A percentile compares a stretch with the other conserved stretches of the same genome.
phyloP scores from a whole-genome alignment of 495 filamentous ascomycete genomes.

The Hypomontagnella submonticulosa region DNA sequence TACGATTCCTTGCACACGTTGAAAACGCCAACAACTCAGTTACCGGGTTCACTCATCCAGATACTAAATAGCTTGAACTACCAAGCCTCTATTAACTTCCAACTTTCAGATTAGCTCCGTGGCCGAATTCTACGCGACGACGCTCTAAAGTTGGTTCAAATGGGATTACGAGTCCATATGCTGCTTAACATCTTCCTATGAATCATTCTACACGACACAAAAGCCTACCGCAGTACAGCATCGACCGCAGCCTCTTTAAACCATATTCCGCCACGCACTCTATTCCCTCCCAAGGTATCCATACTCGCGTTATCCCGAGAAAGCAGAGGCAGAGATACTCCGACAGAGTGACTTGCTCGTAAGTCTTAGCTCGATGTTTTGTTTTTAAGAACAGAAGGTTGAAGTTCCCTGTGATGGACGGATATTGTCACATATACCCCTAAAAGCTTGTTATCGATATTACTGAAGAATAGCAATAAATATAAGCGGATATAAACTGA shows the following conservation, averaged over 20 bases:
- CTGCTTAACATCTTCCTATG: too few relatives aligned
- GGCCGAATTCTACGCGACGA: too few relatives aligned
- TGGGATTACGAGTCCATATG: too few relatives aligned
- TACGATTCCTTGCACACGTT: not conserved
- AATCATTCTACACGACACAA: too few relatives aligned
- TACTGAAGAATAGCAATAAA: slow-evolving; percentile 6
- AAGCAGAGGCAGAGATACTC: not conserved
- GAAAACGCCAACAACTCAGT: too few relatives aligned
- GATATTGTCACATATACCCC: slow-evolving; percentile 4
- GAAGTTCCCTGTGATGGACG: not conserved
- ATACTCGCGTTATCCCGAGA: not conserved
- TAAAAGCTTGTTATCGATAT: not conserved
- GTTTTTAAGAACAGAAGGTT: slow-evolving; percentile 2
- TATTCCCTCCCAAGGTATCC: not conserved
- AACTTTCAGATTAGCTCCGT: too few relatives aligned
- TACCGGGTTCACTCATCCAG: too few relatives aligned
- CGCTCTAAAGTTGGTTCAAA: too few relatives aligned
- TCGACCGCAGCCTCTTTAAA: too few relatives aligned
- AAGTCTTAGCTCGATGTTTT: slow-evolving; percentile 2
- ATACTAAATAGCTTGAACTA: too few relatives aligned
- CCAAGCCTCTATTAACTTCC: too few relatives aligned
- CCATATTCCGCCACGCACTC: not conserved
- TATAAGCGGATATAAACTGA: slow-evolving; percentile 2
- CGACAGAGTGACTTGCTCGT: not conserved
- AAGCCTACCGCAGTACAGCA: too few relatives aligned